Conservation (phyloP, 768 basidiomycete species). For the Mycena sanguinolenta region DNA sequence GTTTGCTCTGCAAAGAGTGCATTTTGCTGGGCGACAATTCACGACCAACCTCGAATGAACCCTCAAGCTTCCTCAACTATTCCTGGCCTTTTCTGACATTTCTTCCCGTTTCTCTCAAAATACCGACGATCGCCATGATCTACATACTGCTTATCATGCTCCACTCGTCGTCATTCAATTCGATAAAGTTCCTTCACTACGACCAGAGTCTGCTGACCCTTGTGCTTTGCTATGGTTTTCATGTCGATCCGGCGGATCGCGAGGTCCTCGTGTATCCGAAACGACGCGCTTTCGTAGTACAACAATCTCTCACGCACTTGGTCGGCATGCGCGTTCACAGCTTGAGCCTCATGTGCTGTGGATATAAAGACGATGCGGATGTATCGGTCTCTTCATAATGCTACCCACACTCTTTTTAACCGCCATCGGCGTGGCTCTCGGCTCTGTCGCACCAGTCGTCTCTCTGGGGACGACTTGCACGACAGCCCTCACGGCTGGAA, state of each 20-base stretch:
- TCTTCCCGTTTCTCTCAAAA: too few relatives aligned
- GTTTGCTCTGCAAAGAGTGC: too few relatives aligned
- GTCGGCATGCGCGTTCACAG: not conserved
- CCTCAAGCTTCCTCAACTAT: too few relatives aligned
- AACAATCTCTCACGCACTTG: not conserved
- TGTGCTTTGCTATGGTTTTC: not conserved
- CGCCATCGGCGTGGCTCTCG: slow-evolving; percentile 11
- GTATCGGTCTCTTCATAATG: slow-evolving; percentile 1
- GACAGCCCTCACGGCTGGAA: slow-evolving; percentile 62
- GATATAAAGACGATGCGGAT: slow-evolving; percentile 3
- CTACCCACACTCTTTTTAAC: slow-evolving; percentile 5
- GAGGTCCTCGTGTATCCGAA: not conserved
- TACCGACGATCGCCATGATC: too few relatives aligned
- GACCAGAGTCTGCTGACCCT: not conserved
- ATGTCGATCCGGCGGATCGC: not conserved
- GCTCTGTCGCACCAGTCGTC: slow-evolving; percentile 12
- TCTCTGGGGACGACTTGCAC: slow-evolving; percentile 53
- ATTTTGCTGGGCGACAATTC: too few relatives aligned
- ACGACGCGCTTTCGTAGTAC: not conserved
- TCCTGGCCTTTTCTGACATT: too few relatives aligned
- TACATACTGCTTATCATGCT: too few relatives aligned
- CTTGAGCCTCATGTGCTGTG: not conserved
- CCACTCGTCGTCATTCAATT: too few relatives aligned
- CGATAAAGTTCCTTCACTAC: too few relatives aligned
- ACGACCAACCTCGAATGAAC: too few relatives aligned